phyloP scores from a whole-genome alignment of 371 early-diverging fungal species.

The Syncephalis fuscata region DNA sequence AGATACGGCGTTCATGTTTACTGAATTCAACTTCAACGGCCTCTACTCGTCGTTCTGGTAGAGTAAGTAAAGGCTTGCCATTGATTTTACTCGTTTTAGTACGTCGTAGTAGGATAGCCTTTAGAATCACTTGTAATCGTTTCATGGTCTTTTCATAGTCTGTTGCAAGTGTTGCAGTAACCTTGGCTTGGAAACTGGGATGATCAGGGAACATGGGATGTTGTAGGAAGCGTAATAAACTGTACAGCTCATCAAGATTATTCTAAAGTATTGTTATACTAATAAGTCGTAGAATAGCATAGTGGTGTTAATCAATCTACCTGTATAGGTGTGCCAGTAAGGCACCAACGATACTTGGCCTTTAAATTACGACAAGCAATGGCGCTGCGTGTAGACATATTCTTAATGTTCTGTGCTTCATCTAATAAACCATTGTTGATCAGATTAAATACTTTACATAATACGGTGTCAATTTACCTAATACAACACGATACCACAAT shows the following conservation, averaged over 20 bases:
- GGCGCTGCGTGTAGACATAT: slow-evolving; percentile 44
- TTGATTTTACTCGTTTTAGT: slow-evolving; percentile 40
- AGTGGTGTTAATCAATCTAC: slow-evolving; percentile 14
- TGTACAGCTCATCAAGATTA: slow-evolving; percentile 70
- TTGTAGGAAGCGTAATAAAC: slow-evolving; percentile 61
- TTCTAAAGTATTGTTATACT: slow-evolving; percentile 25
- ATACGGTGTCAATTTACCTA: slow-evolving; percentile 9
- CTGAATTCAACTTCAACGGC: slow-evolving; percentile 29
- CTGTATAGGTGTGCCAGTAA: slow-evolving; percentile 32
- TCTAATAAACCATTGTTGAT: slow-evolving; percentile 27
- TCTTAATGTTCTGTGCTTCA: slow-evolving; percentile 84
- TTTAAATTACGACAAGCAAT: slow-evolving; percentile 33
- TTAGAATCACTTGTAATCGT: slow-evolving; percentile 36
- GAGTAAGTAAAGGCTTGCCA: slow-evolving; percentile 40
- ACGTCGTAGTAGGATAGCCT: slow-evolving; percentile 56
- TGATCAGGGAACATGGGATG: slow-evolving; percentile 29
- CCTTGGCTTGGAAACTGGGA: neutral
- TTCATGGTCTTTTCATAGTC: slow-evolving; percentile 18
- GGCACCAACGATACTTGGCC: slow-evolving; percentile 58
- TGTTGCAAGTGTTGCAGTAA: neutral
- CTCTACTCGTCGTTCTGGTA: slow-evolving; percentile 37
- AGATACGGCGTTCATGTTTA: slow-evolving; percentile 34
- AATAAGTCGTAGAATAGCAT: slow-evolving; percentile 29
- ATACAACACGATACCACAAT: slow-evolving; percentile 27
- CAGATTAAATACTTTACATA: slow-evolving; percentile 3